Percentiles rank a stretch among this genome's conserved stretches.
These are phyloP conservation scores for Aphelidium insulamus DNA, from an alignment of 371 early-diverging fungal species.

Conservation along the genomic window DNA sequence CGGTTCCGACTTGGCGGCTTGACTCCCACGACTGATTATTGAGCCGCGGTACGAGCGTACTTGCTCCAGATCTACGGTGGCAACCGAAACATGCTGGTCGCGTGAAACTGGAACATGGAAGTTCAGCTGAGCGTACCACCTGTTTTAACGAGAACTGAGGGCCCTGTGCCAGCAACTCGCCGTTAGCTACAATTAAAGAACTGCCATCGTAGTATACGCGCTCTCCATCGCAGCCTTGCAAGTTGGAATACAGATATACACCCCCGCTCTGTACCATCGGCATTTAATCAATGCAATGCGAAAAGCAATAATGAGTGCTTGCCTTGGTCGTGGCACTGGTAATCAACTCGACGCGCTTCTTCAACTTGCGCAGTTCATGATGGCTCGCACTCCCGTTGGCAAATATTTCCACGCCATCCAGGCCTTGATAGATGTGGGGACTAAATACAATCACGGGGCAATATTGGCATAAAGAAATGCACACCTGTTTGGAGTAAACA, in stretches of 20 bases:
- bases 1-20: constrained; percentile 33
- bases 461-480: neutral
- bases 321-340: constrained; percentile 70
- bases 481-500: constrained; percentile 73
- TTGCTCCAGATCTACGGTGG: constrained; percentile 74
- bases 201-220: constrained; percentile 92
- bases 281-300: neutral
- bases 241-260: constrained; percentile 85
- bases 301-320: neutral
- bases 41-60: constrained; percentile 60
- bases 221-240: constrained; percentile 96
- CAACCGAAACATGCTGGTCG: constrained; percentile 58
- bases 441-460: constrained; percentile 13
- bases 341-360: constrained; percentile 64
- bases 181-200: constrained; percentile 73
- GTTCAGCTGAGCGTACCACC: constrained; percentile 42
- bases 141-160: constrained; percentile 79
- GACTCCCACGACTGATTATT: constrained; percentile 46
- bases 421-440: constrained; percentile 72
- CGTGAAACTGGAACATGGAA: constrained; percentile 1
- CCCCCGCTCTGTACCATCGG: constrained; percentile 40
- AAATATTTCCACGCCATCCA: constrained; percentile 92
- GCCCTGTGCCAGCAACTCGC: constrained; percentile 68
- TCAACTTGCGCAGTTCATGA: constrained; percentile 72
- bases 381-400: constrained; percentile 80